These are phyloP conservation scores for Cercospora citrullina DNA, from an alignment of 2,329 filamentous ascomycete genomes.

Conservation along the genomic window DNA sequence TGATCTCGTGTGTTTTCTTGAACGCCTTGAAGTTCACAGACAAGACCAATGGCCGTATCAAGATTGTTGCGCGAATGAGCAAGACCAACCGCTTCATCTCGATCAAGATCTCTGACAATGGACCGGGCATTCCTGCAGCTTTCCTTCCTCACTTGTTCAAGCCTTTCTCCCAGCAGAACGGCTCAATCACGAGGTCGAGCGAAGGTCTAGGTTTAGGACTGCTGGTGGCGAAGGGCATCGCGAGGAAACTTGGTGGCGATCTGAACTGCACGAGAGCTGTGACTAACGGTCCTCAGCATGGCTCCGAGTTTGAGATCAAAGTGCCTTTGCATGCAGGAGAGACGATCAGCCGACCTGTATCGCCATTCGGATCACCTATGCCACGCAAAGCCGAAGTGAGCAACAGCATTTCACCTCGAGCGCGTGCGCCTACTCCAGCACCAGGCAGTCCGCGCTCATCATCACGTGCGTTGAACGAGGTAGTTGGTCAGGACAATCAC, in stretches of 20 bases:
- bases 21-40: constrained; percentile 74
- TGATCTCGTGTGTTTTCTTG: constrained; percentile 63
- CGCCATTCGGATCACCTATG: constrained; percentile 51
- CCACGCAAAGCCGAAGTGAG: constrained; percentile 33
- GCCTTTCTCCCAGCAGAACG: constrained; percentile 68
- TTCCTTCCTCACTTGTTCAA: constrained; percentile 69
- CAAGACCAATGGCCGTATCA: constrained; percentile 56
- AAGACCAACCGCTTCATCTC: constrained; percentile 53
- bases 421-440: constrained; percentile 19
- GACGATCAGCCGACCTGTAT: constrained; percentile 50
- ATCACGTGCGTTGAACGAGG: constrained; percentile 31
- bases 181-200: constrained; percentile 64
- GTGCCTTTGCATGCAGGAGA: constrained; percentile 60
- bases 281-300: constrained; percentile 60
- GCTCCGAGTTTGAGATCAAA: constrained; percentile 68
- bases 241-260: constrained; percentile 68
- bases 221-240: constrained; percentile 70
- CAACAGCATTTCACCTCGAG: constrained; percentile 16
- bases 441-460: constrained; percentile 30
- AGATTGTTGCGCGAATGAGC: constrained; percentile 55
- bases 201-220: constrained; percentile 69
- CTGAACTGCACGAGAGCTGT: constrained; percentile 64
- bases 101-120: constrained; percentile 65
- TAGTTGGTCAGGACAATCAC: constrained; percentile 18
- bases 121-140: constrained; percentile 65